Base-by-base conservation (phyloP, 768 basidiomycete genomes). In the Kwoniella bestiolae region DNA sequence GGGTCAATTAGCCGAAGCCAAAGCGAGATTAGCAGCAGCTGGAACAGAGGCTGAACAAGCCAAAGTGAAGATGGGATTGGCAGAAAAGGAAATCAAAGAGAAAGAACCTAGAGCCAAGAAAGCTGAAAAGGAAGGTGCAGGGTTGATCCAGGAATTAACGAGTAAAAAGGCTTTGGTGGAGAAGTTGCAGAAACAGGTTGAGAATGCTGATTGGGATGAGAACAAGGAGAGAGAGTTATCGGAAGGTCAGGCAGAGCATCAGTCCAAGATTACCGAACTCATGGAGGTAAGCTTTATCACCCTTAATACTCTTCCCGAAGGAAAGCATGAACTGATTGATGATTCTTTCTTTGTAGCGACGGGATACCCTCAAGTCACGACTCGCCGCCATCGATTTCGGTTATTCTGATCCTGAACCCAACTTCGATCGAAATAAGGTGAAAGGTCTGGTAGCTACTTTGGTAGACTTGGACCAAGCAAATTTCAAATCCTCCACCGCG, bases 391-490 rank as follows among this genome's bases (percentile, higher is more conserved):
- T 96, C 46, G 89, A 91, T 73, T 98, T 99, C 80, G 86, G 90
- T 61, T 98, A 96, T 72, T 78, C 87, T 1, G 83, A 86, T 34
- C 95, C 95, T 0, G 83, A 85, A 38, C 87, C 90, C 1, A 84
- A 86, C 69, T 99, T 98, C 74, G 91, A 98, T 79, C 86, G 89
- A 34, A 82, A 83, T 23, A 89, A 89, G 72, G 96, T 98, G 74
- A 94, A 93, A 78, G 96, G 96, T 29, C 86, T 92, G 14, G 91
- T 96, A 16, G 95, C 91, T 0, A 87, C 87, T n/a, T 85, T 98
- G n/a, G 87, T 97, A 71, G 84, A 86, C 0, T 86, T 99, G 1
- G 85, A 87, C 35, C 82, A 85, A 16, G 83, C 85, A 46, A 87
- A 95, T 78, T 88, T 87, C 76, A 83, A 88, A 75, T 90, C 90